A percentile compares a stretch with the other conserved stretches of the same genome.
Evolutionary conservation across 768 basidiomycete genomes (phyloP).

Genomic region (Tricholoma matsutake): DNA sequence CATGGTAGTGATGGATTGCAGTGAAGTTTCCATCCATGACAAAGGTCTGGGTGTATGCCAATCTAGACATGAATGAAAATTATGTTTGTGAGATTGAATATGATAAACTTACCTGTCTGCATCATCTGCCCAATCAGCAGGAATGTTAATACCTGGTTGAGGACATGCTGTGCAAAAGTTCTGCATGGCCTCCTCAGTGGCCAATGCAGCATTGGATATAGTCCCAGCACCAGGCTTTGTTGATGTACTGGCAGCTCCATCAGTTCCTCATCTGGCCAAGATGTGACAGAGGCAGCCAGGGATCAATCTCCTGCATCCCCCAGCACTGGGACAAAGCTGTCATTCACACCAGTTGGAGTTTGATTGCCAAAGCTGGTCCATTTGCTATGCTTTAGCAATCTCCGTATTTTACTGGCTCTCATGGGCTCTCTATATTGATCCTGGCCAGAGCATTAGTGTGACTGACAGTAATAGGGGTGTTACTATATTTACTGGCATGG

Average conservation of each 20-base stretch:
- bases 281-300: too few relatives aligned
- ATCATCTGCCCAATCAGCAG: conserved; percentile 17
- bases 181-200: too few relatives aligned
- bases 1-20: conserved; percentile 5
- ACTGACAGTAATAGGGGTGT: neutral
- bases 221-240: too few relatives aligned
- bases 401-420: conserved; percentile 11
- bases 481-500: neutral
- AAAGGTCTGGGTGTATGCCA: conserved; percentile 8
- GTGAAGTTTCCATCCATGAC: too few relatives aligned
- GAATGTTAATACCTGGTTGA: conserved; percentile 23
- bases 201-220: too few relatives aligned
- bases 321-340: too few relatives aligned
- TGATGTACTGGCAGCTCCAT: too few relatives aligned
- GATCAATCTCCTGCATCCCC: too few relatives aligned
- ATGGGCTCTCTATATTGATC: conserved; percentile 12
- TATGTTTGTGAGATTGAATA: neutral
- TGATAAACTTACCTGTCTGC: neutral
- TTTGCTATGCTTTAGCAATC: conserved; percentile 13
- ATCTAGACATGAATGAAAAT: neutral
- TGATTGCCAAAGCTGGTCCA: neutral
- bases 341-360: too few relatives aligned
- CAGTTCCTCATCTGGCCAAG: too few relatives aligned
- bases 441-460: neutral
- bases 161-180: conserved; percentile 26